Conservation (phyloP, 805 yeast genomes). For the Metschnikowia picachoensis region DNA sequence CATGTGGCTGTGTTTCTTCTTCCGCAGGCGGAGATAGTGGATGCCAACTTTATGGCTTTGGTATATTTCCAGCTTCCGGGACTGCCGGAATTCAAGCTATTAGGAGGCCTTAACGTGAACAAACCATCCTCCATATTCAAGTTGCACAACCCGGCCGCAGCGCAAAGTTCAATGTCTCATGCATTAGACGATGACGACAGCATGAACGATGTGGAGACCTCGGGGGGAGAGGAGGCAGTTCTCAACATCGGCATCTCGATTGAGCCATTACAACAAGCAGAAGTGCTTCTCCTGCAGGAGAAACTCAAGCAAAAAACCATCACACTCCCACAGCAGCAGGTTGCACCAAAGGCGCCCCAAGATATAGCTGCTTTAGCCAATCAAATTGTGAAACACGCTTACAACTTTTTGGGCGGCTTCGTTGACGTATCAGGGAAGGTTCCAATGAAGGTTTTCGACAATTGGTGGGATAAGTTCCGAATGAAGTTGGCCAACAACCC, state of each 20-base stretch:
- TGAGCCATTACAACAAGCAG: slow-evolving; percentile 71
- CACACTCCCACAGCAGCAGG: slow-evolving; percentile 21
- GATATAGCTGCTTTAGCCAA: slow-evolving; percentile 63
- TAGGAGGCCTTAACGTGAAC: slow-evolving; percentile 56
- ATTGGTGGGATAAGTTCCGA: slow-evolving; percentile 94
- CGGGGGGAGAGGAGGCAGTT: slow-evolving; percentile 16
- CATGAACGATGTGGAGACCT: slow-evolving; percentile 15
- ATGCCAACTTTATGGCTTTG: slow-evolving; percentile 71
- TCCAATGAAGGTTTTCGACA: slow-evolving; percentile 81
- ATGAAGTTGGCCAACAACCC: slow-evolving; percentile 76
- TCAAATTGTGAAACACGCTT: slow-evolving; percentile 87
- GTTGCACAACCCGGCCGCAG: slow-evolving; percentile 44
- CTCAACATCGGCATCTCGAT: slow-evolving; percentile 80
- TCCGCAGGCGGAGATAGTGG: slow-evolving; percentile 68
- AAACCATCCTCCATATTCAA: slow-evolving; percentile 94
- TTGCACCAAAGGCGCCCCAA: slow-evolving; percentile 23
- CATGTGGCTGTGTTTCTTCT: slow-evolving; percentile 81
- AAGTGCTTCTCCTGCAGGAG: slow-evolving; percentile 47
- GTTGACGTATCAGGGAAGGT: slow-evolving; percentile 77
- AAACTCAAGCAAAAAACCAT: slow-evolving; percentile 23
- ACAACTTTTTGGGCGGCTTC: slow-evolving; percentile 86
- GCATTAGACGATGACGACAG: slow-evolving; percentile 31
- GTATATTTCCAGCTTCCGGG: slow-evolving; percentile 83
- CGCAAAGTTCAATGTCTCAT: slow-evolving; percentile 2
- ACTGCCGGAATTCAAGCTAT: slow-evolving; percentile 54